Evolutionary conservation across 805 yeast genomes (phyloP).

Genomic region (Candida schatavii): DNA sequence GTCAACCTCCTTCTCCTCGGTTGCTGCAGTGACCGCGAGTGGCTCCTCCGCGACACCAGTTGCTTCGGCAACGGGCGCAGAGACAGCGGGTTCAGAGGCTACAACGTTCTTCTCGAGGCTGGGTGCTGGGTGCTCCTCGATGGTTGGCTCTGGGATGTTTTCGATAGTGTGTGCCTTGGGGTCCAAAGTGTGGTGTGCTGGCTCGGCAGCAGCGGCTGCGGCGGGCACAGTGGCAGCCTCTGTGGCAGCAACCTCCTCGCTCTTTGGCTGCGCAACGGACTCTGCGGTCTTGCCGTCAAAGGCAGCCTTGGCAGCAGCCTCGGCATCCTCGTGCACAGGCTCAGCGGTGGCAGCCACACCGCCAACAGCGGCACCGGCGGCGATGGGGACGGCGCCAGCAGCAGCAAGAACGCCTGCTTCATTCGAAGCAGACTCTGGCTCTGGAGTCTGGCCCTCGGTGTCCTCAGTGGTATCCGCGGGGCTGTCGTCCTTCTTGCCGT

Average conservation of each 20-base stretch:
- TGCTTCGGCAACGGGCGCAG: background rate
- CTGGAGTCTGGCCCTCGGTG: conserved; percentile 7
- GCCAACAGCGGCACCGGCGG: conserved; percentile 13
- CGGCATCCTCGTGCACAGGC: conserved; percentile 8
- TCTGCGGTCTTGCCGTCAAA: conserved; percentile 2
- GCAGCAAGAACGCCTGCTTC: conserved; percentile 9
- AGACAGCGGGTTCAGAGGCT: conserved; percentile 7
- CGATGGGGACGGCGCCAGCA: conserved; percentile 9
- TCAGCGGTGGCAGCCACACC: conserved; percentile 21
- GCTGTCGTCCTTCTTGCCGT: conserved; percentile 16
- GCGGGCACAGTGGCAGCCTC: conserved; percentile 13
- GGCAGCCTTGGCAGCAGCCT: conserved; percentile 12
- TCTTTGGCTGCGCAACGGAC: conserved; percentile 13
- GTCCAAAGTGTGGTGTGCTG: conserved; percentile 12
- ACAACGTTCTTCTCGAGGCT: conserved; percentile 5
- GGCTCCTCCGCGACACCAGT: too few species aligned
- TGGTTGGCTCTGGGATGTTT: conserved; percentile 8
- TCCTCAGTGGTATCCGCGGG: conserved; percentile 7
- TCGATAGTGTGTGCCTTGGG: conserved; percentile 18
- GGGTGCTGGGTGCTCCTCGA: conserved; percentile 7
- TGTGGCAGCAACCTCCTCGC: conserved; percentile 11
- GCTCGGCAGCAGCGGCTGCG: conserved; percentile 5
- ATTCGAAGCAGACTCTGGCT: conserved; percentile 6
- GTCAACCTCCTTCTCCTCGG: conserved; percentile 18
- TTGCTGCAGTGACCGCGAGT: conserved; percentile 1